Evolutionary conservation across 2,329 filamentous ascomycete genomes (phyloP).

Genomic region (Fusarium lyarnte): DNA sequence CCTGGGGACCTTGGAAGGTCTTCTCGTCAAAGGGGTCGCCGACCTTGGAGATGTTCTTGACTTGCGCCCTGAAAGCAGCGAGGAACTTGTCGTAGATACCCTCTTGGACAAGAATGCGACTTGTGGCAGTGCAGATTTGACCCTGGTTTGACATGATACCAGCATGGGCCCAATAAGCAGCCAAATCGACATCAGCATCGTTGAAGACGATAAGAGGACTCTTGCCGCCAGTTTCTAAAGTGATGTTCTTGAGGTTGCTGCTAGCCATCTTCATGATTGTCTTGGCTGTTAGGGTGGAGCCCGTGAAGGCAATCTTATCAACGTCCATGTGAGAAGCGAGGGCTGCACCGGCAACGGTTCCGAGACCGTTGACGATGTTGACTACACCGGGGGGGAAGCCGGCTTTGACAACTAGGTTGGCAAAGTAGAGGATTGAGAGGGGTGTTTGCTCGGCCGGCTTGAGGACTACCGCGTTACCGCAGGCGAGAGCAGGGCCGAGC

Average conservation of each 20-base stretch:
- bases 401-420: slow-evolving; percentile 73
- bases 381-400: slow-evolving; percentile 82
- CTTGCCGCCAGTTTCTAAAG: slow-evolving; percentile 74
- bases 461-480: slow-evolving; percentile 70
- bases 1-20: slow-evolving; percentile 80
- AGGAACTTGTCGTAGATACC: slow-evolving; percentile 71
- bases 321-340: slow-evolving; percentile 74
- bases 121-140: slow-evolving; percentile 73
- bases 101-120: slow-evolving; percentile 72
- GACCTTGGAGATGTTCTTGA: slow-evolving; percentile 63
- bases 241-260: slow-evolving; percentile 72
- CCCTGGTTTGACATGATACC: slow-evolving; percentile 70
- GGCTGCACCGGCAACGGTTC: slow-evolving; percentile 73
- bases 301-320: slow-evolving; percentile 83
- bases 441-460: slow-evolving; percentile 76
- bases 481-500: slow-evolving; percentile 74
- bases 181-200: slow-evolving; percentile 73
- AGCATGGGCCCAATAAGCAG: slow-evolving; percentile 66
- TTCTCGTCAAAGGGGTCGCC: slow-evolving; percentile 75
- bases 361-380: slow-evolving; percentile 79
- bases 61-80: slow-evolving; percentile 14
- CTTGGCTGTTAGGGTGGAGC: slow-evolving; percentile 75
- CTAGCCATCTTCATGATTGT: slow-evolving; percentile 80
- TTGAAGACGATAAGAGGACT: slow-evolving; percentile 71
- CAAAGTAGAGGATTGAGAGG: slow-evolving; percentile 72